Percentiles rank a stretch among this genome's conserved stretches.
These are phyloP conservation scores for Hirsutella thompsonii DNA, from an alignment of 2,329 filamentous ascomycete genomes.

Conservation along the genomic window DNA sequence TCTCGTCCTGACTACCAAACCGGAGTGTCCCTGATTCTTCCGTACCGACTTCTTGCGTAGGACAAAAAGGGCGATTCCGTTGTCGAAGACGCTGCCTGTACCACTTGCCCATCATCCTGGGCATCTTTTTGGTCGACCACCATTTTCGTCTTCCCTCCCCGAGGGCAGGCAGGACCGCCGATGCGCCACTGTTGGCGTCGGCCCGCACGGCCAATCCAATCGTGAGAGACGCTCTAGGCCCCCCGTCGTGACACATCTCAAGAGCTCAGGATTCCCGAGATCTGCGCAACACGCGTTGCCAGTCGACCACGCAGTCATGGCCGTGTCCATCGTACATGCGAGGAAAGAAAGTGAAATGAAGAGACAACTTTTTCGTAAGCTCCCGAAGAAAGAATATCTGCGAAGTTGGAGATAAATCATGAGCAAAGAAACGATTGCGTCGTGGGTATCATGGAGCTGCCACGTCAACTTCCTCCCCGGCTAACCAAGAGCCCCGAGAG, in stretches of 20 bases:
- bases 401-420: constrained; percentile 9
- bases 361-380: neutral
- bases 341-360: constrained; percentile 8
- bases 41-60: constrained; percentile 7
- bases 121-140: constrained; percentile 13
- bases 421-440: constrained; percentile 14
- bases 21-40: constrained; percentile 12
- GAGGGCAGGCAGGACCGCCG: constrained; percentile 5
- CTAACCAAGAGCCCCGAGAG: constrained; percentile 9
- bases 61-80: neutral
- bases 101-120: constrained; percentile 5
- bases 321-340: constrained; percentile 17
- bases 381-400: neutral
- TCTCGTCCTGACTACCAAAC: constrained; percentile 25
- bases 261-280: constrained; percentile 10
- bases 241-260: constrained; percentile 9
- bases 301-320: constrained; percentile 14
- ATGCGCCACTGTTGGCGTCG: constrained; percentile 9
- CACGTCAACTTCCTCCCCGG: constrained; percentile 22
- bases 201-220: constrained; percentile 17
- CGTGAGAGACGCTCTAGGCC: constrained; percentile 14
- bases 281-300: constrained; percentile 16
- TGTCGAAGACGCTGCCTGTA: neutral
- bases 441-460: constrained; percentile 30
- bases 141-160: constrained; percentile 12